Conservation (phyloP, 139 green algal genomes). For the Astrephomene gubernaculifera region DNA sequence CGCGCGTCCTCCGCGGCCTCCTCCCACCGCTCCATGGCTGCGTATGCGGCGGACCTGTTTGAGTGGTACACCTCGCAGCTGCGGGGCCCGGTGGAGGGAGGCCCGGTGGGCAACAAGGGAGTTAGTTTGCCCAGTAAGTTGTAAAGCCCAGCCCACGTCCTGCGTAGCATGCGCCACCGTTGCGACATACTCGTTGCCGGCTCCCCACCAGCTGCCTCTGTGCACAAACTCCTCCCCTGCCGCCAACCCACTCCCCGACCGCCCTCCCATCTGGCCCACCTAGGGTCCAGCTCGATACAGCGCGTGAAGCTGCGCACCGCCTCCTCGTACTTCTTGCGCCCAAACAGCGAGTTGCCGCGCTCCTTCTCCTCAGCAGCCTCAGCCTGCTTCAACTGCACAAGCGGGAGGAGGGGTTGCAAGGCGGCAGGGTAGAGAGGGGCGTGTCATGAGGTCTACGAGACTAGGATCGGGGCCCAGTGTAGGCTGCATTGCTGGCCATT, state of each 20-base stretch:
- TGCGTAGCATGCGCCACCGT: no score
- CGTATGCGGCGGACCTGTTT: conserved; percentile 81
- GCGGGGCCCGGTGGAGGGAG: neutral
- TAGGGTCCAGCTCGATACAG: conserved; percentile 83
- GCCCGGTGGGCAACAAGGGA: neutral
- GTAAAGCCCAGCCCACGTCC: no score
- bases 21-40: conserved; percentile 59
- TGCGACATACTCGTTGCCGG: no score
- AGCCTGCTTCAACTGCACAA: conserved; percentile 50
- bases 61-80: conserved; percentile 84
- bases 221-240: neutral
- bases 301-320: conserved; percentile 74
- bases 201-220: no score
- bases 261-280: no score
- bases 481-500: no score
- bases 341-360: conserved; percentile 80
- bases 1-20: conserved; percentile 73
- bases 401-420: no score
- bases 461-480: no score
- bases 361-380: conserved; percentile 77
- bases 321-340: conserved; percentile 63
- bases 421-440: no score
- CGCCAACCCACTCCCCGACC: no score
- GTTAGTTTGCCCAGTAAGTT: neutral
- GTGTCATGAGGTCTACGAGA: no score